Base-by-base conservation (phyloP, 805 yeast genomes). In the Naumovozyma baii region DNA sequence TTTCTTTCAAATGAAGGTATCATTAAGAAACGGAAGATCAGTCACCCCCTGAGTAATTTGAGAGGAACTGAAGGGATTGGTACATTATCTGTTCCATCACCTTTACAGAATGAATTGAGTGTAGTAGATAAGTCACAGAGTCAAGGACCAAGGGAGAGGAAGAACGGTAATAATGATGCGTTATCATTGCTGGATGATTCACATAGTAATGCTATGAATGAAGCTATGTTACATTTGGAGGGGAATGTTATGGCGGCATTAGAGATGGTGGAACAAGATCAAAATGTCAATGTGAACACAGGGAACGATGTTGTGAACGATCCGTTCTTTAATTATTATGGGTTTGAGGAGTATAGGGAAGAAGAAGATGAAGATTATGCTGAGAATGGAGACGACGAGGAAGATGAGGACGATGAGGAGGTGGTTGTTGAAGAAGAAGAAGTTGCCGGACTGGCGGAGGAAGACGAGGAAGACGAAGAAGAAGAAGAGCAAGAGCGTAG, bases 181-280 rank as follows among this genome's bases (percentile, higher is more conserved):
- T 20, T 18, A 3, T 7, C 7, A 13, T n/a, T 14, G 44, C 37
- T 48, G 18, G 42, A 46, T 26, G 25, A 37, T 29, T 25, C 31
- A 17, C 39, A 25, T 12, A 33, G 19, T 8, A 13, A 38, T n/a
- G 36, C 44, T 9, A 51, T 56, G 40, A 52, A 54, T 30, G 53
- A 52, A 35, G 57, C 58, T 3, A 49, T 47, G 34, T 22, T 42
- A 18, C 45, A 50, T 36, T 38, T 58, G 3, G 61, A 55, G 5
- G 58, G 54, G 33, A 54, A 56, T 43, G 56, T 52, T 3, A 48
- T 57, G 48, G 55, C 55, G 3, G 56, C 57, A 2, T 50, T 54
- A 8, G 51, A 51, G 42, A 45, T 53, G 22, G 55, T 47, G 8
- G 50, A 47, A 30, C 46, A 50, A 30, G 49, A 29, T 29, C 31